phyloP scores from a whole-genome alignment of 495 filamentous ascomycete species.

The Mycothermus thermophilus region DNA sequence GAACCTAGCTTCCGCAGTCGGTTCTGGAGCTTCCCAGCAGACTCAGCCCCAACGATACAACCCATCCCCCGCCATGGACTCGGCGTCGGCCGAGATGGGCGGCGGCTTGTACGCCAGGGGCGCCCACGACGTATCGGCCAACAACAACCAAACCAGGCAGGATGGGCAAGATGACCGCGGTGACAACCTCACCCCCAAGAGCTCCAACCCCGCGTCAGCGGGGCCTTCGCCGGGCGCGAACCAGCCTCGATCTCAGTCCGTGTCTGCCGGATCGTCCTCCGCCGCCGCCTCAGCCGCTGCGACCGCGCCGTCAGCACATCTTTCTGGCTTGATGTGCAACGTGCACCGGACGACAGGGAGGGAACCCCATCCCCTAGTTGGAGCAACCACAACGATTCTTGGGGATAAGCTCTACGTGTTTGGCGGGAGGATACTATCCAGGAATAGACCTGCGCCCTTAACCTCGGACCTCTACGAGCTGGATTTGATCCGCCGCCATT shows the following conservation, averaged over 20 bases:
- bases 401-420: constrained; percentile 95
- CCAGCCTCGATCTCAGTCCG: no score
- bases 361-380: constrained; percentile 82
- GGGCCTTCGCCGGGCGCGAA: no score
- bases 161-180: constrained; percentile 32
- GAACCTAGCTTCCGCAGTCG: constrained; percentile 18
- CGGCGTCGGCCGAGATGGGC: constrained; percentile 31
- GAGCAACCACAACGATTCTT: constrained; percentile 86
- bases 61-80: constrained; percentile 48
- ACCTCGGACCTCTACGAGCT: constrained; percentile 86
- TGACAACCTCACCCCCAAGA: constrained; percentile 36
- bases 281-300: no score
- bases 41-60: constrained; percentile 20
- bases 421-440: constrained; percentile 75
- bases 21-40: no score
- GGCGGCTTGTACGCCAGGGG: constrained; percentile 17
- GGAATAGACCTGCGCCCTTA: constrained; percentile 60
- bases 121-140: constrained; percentile 22
- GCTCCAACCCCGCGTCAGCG: constrained; percentile 38
- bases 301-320: constrained; percentile 43
- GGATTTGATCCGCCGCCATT: constrained; percentile 80
- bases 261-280: no score
- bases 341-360: constrained; percentile 79
- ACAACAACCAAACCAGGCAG: constrained; percentile 43
- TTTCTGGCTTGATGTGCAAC: constrained; percentile 87